Evolutionary conservation across 352 stramenopile genomes (phyloP), one percentile per base, ranked within the genome.

Genomic region (Pelagophyceae sp.): DNA sequence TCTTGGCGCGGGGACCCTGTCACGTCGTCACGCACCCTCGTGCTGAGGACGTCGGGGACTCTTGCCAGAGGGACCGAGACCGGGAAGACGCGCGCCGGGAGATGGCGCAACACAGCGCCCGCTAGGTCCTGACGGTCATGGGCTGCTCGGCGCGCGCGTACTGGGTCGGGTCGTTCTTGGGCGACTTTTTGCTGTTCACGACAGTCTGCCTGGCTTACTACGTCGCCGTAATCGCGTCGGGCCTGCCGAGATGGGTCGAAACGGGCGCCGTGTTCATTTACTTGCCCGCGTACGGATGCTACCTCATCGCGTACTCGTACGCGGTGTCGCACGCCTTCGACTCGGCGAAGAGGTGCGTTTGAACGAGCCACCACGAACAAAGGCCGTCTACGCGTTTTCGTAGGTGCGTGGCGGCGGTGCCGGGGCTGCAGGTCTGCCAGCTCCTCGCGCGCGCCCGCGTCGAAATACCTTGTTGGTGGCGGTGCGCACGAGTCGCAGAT

Each of bases 161-260:
- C 75, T 75, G 61, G 75, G 29, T 75, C 37, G 75, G 75, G 1
- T 32, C 75, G 29, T 79, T 79, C 64, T 51, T 79, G 31, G 75
- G 65, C 17, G 75, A 79, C 75, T 75, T 40, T 40, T 15, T 63
- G 31, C 63, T 79, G 6, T 40, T 79, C 17, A 37, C 40, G 6
- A 1, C 33, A 2, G 61, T 71, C 19, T 1, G 3, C 31, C 6
- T 38, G 11, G 29, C 31, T 1, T 71, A 71, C 61, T 71, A 27
- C 3, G 25, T 71, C 61, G 31, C 29, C 61, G 31, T 40, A 27
- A 27, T 38, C 61, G 15, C 29, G 29, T 5, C 31, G 61, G 61
- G 31, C 29, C 6, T 71, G 29, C 29, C 17, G 1, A 2, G 31
- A n/a, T 71, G 61, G 61, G 1, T 71, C 31, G 61, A 3, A 2